Conservation (phyloP, 2,329 filamentous ascomycete genomes). For the Talaromyces piceae region DNA sequence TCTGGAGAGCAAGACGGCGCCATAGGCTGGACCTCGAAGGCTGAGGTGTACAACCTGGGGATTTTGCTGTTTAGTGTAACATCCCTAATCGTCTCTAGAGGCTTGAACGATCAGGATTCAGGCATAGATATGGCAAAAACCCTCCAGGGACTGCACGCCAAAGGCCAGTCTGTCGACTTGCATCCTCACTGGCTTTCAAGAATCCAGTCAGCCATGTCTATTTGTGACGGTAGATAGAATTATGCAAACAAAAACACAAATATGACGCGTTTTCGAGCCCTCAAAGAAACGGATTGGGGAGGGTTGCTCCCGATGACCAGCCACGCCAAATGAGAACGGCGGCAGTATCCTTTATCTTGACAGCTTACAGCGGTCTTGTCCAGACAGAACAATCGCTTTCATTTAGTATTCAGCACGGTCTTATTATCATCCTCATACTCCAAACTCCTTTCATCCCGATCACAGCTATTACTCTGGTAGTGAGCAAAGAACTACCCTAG, state of each 20-base stretch:
- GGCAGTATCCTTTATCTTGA: background rate
- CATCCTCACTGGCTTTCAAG: conserved; percentile 27
- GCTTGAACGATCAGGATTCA: conserved; percentile 10
- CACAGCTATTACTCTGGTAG: background rate
- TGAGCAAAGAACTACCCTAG: background rate
- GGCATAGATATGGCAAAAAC: conserved; percentile 6
- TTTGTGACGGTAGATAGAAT: background rate
- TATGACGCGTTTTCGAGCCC: background rate
- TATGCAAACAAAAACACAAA: background rate
- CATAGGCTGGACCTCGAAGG: conserved; percentile 64
- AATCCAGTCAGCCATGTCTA: conserved; percentile 15
- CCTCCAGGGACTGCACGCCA: conserved; percentile 19
- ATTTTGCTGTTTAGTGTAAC: conserved; percentile 34
- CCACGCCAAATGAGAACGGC: background rate
- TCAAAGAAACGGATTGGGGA: background rate
- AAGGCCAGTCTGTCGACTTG: conserved; percentile 19
- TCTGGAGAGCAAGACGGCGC: conserved; percentile 50
- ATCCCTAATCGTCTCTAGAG: conserved; percentile 22
- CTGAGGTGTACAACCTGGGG: conserved; percentile 52
- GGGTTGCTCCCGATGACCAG: background rate
- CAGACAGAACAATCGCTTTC: too few species aligned
- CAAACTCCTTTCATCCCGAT: background rate
- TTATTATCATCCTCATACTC: too few species aligned
- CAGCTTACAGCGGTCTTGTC: background rate
- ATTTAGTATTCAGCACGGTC: too few species aligned